Evolutionary conservation across 352 stramenopile species (phyloP).

Genomic region (Phytopythium ostracodes): DNA sequence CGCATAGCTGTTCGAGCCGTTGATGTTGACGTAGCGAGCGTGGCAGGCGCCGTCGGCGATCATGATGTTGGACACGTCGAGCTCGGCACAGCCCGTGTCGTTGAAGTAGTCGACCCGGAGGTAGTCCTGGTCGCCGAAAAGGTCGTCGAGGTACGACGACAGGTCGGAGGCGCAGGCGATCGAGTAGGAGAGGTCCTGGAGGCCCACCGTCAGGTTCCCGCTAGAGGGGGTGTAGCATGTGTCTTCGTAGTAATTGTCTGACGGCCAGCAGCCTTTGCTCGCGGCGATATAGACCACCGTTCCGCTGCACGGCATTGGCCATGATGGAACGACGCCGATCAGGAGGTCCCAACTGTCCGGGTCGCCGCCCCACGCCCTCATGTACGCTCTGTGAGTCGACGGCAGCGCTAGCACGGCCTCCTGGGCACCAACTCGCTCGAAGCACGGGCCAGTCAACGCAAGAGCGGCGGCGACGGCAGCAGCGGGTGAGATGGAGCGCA

Average conservation of each 20-base stretch:
- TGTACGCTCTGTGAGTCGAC: background rate
- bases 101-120: slow-evolving; percentile 7
- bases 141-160: background rate
- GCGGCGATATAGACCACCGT: background rate
- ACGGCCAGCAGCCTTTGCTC: slow-evolving; percentile 5
- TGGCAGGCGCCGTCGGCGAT: background rate
- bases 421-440: background rate
- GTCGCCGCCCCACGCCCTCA: slow-evolving; percentile 2
- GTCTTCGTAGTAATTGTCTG: background rate
- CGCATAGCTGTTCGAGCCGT: background rate
- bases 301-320: background rate
- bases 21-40: background rate
- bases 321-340: background rate
- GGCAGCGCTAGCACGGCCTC: background rate
- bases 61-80: slow-evolving; percentile 1
- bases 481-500: background rate
- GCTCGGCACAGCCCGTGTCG: background rate
- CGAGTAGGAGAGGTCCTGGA: background rate
- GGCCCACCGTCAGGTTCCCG: background rate
- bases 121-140: background rate
- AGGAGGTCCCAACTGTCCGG: slow-evolving; percentile 4
- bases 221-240: background rate
- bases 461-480: background rate
- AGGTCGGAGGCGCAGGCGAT: slow-evolving; percentile 1
- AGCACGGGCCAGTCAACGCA: background rate